Percentiles rank a stretch among this genome's conserved stretches.
phyloP scores from a whole-genome alignment of 2,329 filamentous ascomycete genomes.

The Emmonsia crescens region DNA sequence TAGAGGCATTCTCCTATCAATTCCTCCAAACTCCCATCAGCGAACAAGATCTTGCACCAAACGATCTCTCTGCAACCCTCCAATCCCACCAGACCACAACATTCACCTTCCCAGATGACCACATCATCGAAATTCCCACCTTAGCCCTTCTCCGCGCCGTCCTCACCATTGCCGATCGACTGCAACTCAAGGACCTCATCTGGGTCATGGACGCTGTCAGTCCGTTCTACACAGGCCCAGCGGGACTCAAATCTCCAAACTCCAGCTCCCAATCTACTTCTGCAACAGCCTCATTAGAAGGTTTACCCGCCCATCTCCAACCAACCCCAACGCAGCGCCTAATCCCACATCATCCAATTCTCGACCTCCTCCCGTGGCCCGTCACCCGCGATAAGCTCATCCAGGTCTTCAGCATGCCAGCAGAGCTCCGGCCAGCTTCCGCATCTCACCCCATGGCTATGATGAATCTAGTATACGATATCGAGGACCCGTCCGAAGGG shows the following conservation, averaged over 20 bases:
- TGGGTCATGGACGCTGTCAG: constrained; percentile 41
- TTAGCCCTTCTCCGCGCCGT: constrained; percentile 40
- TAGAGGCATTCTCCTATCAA: constrained; percentile 8
- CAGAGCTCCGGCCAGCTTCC: constrained; percentile 37
- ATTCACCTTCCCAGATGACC: constrained; percentile 37
- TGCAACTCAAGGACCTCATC: constrained; percentile 33
- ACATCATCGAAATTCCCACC: constrained; percentile 39
- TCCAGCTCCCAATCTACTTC: constrained; percentile 14
- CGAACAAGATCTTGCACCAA: constrained; percentile 3
- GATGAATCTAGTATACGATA: constrained; percentile 45
- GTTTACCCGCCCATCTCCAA: constrained; percentile 39
- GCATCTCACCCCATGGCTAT: constrained; percentile 40
- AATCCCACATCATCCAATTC: constrained; percentile 46
- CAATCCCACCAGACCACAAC: constrained; percentile 16
- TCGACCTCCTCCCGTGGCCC: constrained; percentile 51
- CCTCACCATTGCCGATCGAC: constrained; percentile 38
- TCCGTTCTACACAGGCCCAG: constrained; percentile 32
- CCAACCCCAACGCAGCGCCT: constrained; percentile 42
- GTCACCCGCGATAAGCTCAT: constrained; percentile 44
- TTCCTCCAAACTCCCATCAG: constrained; percentile 9
- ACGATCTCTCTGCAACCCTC: constrained; percentile 12
- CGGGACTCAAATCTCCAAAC: neutral
- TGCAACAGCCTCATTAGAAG: constrained; percentile 4
- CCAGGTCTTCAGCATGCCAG: constrained; percentile 41
- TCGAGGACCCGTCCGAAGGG: constrained; percentile 46